Percentiles rank a stretch among this genome's conserved stretches.
Evolutionary conservation across 2,329 filamentous ascomycete species (phyloP).

Genomic region (Ophiostoma tasmaniense): DNA sequence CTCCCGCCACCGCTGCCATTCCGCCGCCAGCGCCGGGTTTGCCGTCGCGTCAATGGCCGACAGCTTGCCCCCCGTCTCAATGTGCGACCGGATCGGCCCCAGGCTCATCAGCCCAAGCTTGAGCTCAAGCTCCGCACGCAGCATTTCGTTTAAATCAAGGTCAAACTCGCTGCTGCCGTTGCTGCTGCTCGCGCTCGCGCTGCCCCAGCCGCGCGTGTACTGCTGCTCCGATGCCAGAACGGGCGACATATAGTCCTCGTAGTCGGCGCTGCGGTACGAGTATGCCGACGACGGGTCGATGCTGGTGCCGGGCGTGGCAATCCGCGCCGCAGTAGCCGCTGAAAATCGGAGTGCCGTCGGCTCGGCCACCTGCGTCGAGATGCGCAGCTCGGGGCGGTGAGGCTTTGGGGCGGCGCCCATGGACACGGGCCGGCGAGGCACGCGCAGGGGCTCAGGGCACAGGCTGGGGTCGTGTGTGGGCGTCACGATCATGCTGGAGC

Average conservation of each 20-base stretch:
- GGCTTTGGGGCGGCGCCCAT: slow-evolving; percentile 1
- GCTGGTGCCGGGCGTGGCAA: neutral
- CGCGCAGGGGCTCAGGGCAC: neutral
- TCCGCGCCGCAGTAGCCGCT: neutral
- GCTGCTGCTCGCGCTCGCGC: neutral
- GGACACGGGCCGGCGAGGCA: neutral
- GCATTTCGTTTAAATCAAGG: neutral
- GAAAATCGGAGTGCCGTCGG: neutral
- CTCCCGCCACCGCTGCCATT: neutral
- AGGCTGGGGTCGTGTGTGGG: neutral
- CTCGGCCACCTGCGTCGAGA: neutral
- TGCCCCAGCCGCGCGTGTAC: neutral
- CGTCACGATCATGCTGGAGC: neutral
- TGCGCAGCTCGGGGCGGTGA: neutral
- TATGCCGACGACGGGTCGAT: neutral
- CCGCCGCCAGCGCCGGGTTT: neutral
- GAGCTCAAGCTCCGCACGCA: neutral
- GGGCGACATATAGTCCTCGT: slow-evolving; percentile 8
- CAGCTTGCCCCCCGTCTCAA: neutral
- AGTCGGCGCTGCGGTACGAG: slow-evolving; percentile 7
- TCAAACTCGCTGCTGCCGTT: slow-evolving; percentile 1
- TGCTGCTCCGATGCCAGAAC: neutral
- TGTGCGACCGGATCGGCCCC: neutral
- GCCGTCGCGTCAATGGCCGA: neutral
- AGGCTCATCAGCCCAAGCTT: neutral